Base-by-base conservation (phyloP, 1,284 basidiomycete species). In the Boletus austroedulis region DNA sequence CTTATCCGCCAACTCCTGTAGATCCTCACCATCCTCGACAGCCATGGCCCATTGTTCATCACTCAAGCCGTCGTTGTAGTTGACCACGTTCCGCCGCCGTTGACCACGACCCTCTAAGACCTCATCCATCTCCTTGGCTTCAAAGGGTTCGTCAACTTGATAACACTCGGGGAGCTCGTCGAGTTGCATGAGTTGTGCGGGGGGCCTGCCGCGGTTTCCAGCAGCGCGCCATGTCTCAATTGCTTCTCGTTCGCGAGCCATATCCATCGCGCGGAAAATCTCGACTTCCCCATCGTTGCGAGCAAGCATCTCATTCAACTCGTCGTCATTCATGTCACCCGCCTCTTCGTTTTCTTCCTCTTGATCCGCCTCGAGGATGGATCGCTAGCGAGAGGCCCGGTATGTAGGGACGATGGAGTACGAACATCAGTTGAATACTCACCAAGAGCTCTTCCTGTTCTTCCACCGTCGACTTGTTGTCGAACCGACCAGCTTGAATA, bases 401-500 rank as follows among this genome's bases (percentile, higher is more conserved):
- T 21, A 40, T 53, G 50, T 54, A 36, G 38, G 47, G 57, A 24
- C 5, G 17, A 43, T 36, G 15, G 38, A 23, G 11, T 17, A n/a
- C 3, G 19, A 32, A 9, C 55, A 14, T 47, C 32, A 59, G 36
- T 49, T 46, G 64, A 63, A 47, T 60, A 73, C 89, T 73, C 70
- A 93, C 92, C 75, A 98, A 77, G 67, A 96, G 90, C 69, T 94
- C 90, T 72, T 99, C 97, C 68, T 97, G 95, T 75, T 99, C 97
- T 72, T 97, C 95, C 61, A 94, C 92, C 2, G 95, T 97, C 21
- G 95, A 97, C 76, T 98, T 96, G 76, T 99, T 97, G 76, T 99
- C 97, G 80, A 98, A 99, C 59, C 95, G 94, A 82, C 96, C 96
- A 53, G 96, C 96, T 78, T 98, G 95, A 69, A 98, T 97, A 77